Base-by-base conservation (phyloP, 306 rosid species). In the Malus asiatica region DNA sequence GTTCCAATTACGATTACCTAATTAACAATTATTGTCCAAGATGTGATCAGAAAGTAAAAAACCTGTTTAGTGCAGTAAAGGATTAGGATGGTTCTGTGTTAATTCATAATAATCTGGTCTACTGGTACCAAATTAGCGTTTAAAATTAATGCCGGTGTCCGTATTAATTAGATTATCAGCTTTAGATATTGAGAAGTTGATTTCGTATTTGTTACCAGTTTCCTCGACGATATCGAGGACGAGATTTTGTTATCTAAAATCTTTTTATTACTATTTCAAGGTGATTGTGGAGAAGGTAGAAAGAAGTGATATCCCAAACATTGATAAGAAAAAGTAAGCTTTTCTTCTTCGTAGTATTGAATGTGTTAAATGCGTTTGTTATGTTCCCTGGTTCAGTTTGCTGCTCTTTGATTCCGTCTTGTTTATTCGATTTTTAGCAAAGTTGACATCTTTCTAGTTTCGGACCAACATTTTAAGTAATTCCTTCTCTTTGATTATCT, bases 211-310 rank as follows among this genome's bases (percentile, higher is more conserved):
- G 75, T 25, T 53, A 22, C 55, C 35, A 30, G 38, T 62, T 53
- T 52, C 62, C 53, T 44, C 77, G n/a, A 44, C 74, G 30, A n/a
- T 57, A 72, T 25, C 60, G 51, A n/a, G 65, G 7, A 33, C 19
- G 64, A 58, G 77, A 57, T 25, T 57, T 48, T 75, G 68, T 76
- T 76, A 72, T 76, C 70, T 81, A 46, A 30, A 71, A 78, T 45
- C 20, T 23, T 88, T 71, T 33, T 76, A 55, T 29, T 51, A 38
- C 66, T 27, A 73, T 70, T 80, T 87, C 63, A 70, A 93, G 98
- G 98, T 93, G 83, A 93, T 93, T 68, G 98, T 93, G 83, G 98
- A 93, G 87, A 93, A 88, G 83, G 96, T 92, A n/a, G 98, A 93
- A 82, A 89, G 90, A 86, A 91, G 97, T 88, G 98, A 93, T 76